phyloP scores from a whole-genome alignment of 129 eudicot species.

The Chrysanthemum makinoi region DNA sequence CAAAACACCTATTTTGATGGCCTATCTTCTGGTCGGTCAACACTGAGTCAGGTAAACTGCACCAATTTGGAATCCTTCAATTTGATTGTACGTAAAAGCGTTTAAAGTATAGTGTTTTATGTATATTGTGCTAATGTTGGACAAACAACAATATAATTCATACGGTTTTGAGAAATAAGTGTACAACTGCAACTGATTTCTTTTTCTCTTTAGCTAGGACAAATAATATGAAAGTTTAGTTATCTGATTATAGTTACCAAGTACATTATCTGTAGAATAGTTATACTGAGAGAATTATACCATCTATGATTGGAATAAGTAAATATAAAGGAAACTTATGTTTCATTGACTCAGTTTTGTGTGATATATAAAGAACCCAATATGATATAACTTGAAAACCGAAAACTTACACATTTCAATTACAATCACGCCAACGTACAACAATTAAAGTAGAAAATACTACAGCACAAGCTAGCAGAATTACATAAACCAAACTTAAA shows the following conservation, averaged over 20 bases:
- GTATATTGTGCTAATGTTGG: too few relatives aligned
- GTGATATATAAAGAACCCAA: neutral
- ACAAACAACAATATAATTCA: too few relatives aligned
- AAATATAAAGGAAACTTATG: neutral
- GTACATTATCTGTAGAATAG: neutral
- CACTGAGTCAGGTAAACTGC: too few relatives aligned
- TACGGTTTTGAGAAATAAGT: too few relatives aligned
- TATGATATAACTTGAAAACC: neutral
- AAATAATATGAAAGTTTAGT: too few relatives aligned
- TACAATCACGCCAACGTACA: slow-evolving; percentile 32
- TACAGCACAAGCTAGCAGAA: slow-evolving; percentile 22
- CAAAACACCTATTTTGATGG: too few relatives aligned
- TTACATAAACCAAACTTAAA: slow-evolving; percentile 10
- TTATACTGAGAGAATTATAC: neutral
- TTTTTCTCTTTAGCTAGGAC: too few relatives aligned
- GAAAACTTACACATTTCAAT: slow-evolving; percentile 21
- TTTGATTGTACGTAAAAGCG: too few relatives aligned
- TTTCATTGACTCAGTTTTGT: neutral
- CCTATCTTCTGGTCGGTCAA: too few relatives aligned
- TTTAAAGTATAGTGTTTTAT: too few relatives aligned
- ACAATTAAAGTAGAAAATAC: slow-evolving; percentile 18
- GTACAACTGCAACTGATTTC: too few relatives aligned
- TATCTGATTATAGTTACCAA: neutral
- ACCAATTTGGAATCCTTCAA: too few relatives aligned
- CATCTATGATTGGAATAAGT: neutral